A percentile compares a stretch with the other conserved stretches of the same genome.
Evolutionary conservation across 2,329 filamentous ascomycete species (phyloP).

Genomic region (Aspergillus jensenii): DNA sequence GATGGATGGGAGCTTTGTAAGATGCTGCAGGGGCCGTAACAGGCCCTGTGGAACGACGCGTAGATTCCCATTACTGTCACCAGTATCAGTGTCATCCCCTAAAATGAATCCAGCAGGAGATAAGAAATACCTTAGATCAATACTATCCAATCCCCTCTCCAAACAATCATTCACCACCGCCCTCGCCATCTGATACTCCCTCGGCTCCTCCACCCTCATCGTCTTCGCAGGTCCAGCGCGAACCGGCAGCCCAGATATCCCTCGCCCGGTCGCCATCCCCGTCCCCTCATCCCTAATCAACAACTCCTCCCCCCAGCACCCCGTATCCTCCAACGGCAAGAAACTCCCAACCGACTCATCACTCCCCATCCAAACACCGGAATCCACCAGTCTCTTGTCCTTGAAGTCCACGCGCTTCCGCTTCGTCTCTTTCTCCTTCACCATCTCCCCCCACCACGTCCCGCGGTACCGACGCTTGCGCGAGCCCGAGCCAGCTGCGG

Average conservation of each 20-base stretch:
- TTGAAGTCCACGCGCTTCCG: constrained; percentile 44
- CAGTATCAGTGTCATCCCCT: background rate
- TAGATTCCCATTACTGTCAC: constrained; percentile 32
- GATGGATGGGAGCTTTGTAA: constrained; percentile 41
- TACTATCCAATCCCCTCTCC: constrained; percentile 43
- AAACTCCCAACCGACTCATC: constrained; percentile 40
- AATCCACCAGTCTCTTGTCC: constrained; percentile 45
- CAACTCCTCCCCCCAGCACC: constrained; percentile 40
- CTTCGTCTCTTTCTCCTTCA: constrained; percentile 35
- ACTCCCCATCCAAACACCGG: constrained; percentile 50
- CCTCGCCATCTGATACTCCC: constrained; percentile 38
- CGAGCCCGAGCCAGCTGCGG: constrained; percentile 17
- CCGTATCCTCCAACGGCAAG: constrained; percentile 33
- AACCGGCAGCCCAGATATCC: background rate
- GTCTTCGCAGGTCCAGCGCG: constrained; percentile 18
- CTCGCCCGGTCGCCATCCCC: constrained; percentile 5
- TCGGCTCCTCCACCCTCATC: constrained; percentile 29
- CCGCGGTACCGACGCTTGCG: constrained; percentile 45
- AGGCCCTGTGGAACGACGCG: constrained; percentile 32
- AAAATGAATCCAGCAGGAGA: background rate
- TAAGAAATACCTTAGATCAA: constrained; percentile 46
- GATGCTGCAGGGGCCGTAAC: constrained; percentile 37
- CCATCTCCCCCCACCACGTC: constrained; percentile 47
- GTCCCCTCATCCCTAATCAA: constrained; percentile 29
- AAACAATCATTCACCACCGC: constrained; percentile 42